Base-by-base conservation (phyloP, 2,329 filamentous ascomycete genomes). In the Ilyonectria sp. region DNA sequence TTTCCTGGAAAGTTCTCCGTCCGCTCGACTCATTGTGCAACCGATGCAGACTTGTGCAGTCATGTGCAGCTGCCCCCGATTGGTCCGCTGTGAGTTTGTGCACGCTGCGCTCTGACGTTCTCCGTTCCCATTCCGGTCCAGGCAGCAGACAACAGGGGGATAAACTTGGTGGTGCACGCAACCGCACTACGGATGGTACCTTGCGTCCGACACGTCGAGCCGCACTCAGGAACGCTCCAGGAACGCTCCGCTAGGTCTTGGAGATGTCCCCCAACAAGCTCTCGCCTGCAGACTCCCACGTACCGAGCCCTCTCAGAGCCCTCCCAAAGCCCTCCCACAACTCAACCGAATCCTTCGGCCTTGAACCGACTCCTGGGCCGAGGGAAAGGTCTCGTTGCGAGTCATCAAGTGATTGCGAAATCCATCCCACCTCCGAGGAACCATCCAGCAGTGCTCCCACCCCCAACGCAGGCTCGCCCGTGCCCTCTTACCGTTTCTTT, bases 1-100 rank as follows among this genome's bases (percentile, higher is more conserved):
- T 54, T 68, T 50, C 62, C 58, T 54, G 49, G 55, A 65, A 69
- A 59, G 58, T 49, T 59, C 63, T 70, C 69, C 65, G 58, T 71
- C 66, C 61, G n/a, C 13, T 50, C 52, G 35, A 47, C 21, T 23
- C 44, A 10, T 57, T 56, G 29, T 54, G 50, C 50, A 44, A 43
- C 40, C n/a, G 17, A 17, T 44, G 58, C 21, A 31, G 46, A 37
- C 37, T 47, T 61, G 33, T 61, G 63, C 53, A 46, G 46, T 31
- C 35, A 37, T 29, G 37, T 58, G 31, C 52, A 15, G 19, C 19
- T 17, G 21, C 44, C 23, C 49, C 58, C 58, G 52, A 66, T 66
- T 66, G 53, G 63, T 29, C 19, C 4, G 26, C 19, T 33, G 11
- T 13, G 23, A 9, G 7, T 37, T 65, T 65, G 37, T 56, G 53